Conservation (phyloP, 2,329 filamentous ascomycete species). For the Aspergillus fumigatus region DNA sequence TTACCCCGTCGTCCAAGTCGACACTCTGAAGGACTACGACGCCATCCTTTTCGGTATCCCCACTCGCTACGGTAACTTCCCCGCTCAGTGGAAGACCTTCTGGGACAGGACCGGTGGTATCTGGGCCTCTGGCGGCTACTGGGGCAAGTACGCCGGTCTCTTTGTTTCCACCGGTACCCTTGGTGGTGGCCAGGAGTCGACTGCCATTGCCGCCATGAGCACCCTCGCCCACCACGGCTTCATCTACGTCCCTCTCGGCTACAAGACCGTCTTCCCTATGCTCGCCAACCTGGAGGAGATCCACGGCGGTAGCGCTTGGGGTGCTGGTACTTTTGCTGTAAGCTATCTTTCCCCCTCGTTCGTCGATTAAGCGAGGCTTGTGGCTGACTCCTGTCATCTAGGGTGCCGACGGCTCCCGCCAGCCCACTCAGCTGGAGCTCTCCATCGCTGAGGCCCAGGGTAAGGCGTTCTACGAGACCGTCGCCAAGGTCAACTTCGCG, state of each 20-base stretch:
- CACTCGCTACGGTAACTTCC: slow-evolving; percentile 95
- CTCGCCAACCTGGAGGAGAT: slow-evolving; percentile 71
- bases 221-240: slow-evolving; percentile 91
- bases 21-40: slow-evolving; percentile 70
- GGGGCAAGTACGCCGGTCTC: slow-evolving; percentile 84
- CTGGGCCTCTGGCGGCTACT: slow-evolving; percentile 72
- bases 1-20: slow-evolving; percentile 59
- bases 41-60: slow-evolving; percentile 91
- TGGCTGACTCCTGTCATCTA: slow-evolving; percentile 20
- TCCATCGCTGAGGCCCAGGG: slow-evolving; percentile 78
- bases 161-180: slow-evolving; percentile 82
- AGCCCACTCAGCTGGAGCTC: slow-evolving; percentile 71
- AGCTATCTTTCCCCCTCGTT: slow-evolving; percentile 19
- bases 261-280: slow-evolving; percentile 69
- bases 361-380: not conserved
- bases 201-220: slow-evolving; percentile 72
- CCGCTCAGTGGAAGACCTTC: slow-evolving; percentile 80
- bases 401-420: slow-evolving; percentile 72
- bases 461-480: slow-evolving; percentile 72
- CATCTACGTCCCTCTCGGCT: slow-evolving; percentile 93
- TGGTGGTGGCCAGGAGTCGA: slow-evolving; percentile 92
- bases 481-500: slow-evolving; percentile 65
- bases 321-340: slow-evolving; percentile 83
- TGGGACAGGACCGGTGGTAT: slow-evolving; percentile 87
- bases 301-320: slow-evolving; percentile 86